These are phyloP conservation scores for Bryoerythrophyllum caledonicum DNA, from an alignment of 225 moss, liverwort and hornwort genomes.

Conservation along the genomic window DNA sequence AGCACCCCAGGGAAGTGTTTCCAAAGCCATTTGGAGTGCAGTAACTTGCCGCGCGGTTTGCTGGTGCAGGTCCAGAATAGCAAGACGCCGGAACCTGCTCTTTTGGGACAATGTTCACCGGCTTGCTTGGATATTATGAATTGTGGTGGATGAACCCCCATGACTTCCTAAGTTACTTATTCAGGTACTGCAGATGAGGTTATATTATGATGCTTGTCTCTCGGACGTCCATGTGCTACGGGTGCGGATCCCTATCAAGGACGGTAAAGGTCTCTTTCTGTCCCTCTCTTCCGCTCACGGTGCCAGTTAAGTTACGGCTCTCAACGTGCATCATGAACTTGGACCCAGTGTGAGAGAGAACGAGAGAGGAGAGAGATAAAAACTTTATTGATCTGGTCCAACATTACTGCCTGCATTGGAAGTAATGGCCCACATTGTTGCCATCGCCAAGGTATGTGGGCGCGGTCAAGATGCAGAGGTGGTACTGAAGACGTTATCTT, in stretches of 20 bases:
- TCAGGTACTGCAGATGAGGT: neutral
- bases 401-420: neutral
- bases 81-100: neutral
- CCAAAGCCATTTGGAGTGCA: too few species aligned
- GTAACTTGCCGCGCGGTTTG: neutral
- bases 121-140: neutral
- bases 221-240: slow-evolving; percentile 29
- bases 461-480: slow-evolving; percentile 5
- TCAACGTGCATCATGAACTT: slow-evolving; percentile 27
- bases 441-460: neutral
- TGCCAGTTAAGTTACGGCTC: slow-evolving; percentile 26
- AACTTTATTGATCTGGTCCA: slow-evolving; percentile 6
- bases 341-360: slow-evolving; percentile 9
- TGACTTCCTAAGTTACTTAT: slow-evolving; percentile 6
- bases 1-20: too few species aligned
- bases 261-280: slow-evolving; percentile 22
- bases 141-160: neutral
- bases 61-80: neutral
- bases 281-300: slow-evolving; percentile 25
- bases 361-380: neutral
- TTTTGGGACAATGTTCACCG: neutral
- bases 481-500: slow-evolving; percentile 9
- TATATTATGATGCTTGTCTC: slow-evolving; percentile 20
- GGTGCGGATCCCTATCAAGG: slow-evolving; percentile 22
- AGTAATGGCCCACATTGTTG: slow-evolving; percentile 10